A percentile compares a stretch with the other conserved stretches of the same genome.
Conservation (phyloP, 495 filamentous ascomycete genomes). For the Trichoderma orchidacearum region DNA sequence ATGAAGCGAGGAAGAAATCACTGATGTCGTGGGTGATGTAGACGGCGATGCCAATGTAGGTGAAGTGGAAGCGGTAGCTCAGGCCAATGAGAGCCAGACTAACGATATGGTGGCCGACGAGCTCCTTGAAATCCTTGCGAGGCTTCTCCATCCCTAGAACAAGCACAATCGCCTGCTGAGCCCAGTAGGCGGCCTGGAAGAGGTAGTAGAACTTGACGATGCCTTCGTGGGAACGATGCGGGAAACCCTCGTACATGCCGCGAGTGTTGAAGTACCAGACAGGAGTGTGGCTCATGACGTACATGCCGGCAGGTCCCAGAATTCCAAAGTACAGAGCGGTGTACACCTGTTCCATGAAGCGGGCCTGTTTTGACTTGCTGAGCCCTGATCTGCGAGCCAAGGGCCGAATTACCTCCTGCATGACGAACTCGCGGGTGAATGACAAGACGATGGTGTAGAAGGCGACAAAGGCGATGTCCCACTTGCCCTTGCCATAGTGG, state of each 20-base stretch:
- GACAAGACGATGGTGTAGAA: slow-evolving; percentile 85
- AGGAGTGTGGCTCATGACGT: slow-evolving; percentile 78
- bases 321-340: slow-evolving; percentile 89
- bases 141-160: slow-evolving; percentile 86
- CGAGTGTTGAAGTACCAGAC: slow-evolving; percentile 96
- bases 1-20: slow-evolving; percentile 95
- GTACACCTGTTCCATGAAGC: slow-evolving; percentile 97
- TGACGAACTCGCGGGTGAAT: slow-evolving; percentile 92
- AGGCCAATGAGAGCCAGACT: slow-evolving; percentile 75
- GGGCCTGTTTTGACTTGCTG: slow-evolving; percentile 63
- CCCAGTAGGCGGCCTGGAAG: slow-evolving; percentile 92
- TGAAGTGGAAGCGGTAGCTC: slow-evolving; percentile 97
- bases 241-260: slow-evolving; percentile 86
- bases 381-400: slow-evolving; percentile 60
- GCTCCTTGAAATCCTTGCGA: slow-evolving; percentile 89
- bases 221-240: slow-evolving; percentile 71
- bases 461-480: slow-evolving; percentile 74
- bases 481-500: slow-evolving; percentile 82
- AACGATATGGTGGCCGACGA: slow-evolving; percentile 89
- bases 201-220: slow-evolving; percentile 97
- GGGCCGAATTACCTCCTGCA: slow-evolving; percentile 83
- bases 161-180: slow-evolving; percentile 87
- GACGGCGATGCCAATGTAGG: slow-evolving; percentile 91
- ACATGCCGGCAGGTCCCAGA: slow-evolving; percentile 77
- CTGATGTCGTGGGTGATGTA: slow-evolving; percentile 95